Base-by-base conservation (phyloP, 2,329 filamentous ascomycete genomes). In the Fusarium aywerte region DNA sequence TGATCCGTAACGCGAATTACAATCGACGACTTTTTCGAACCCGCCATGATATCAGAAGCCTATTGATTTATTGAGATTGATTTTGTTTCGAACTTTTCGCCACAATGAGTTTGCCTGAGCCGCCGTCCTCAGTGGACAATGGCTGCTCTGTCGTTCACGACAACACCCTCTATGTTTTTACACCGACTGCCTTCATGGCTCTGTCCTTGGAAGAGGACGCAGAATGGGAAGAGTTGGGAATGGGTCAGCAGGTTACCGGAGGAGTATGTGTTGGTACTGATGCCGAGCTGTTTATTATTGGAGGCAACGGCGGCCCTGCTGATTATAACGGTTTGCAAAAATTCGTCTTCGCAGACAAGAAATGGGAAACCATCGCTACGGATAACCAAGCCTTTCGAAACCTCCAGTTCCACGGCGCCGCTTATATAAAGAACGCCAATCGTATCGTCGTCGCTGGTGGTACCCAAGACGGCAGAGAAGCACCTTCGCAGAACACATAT, bases 81-180 rank as follows among this genome's bases (percentile, higher is more conserved):
- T 23, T 48, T 56, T 47, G 47, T 39, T 50, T 47, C 38, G 65
- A 62, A 54, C 57, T 44, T 45, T 40, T 48, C 29, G 62, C 57
- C 73, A 78, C 68, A 51, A 96, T 96, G 93, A 82, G 88, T 74
- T 83, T 90, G 57, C 92, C 93, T 47, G 80, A 88, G 74, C 93
- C 93, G 51, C 81, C 86, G 52, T 84, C 88, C 75, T 82, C 89
- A 65, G 81, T 97, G 76, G 86, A 89, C 77, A 88, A 90, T 78
- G 89, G 92, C 74, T 98, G 95, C 80, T 93, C 93, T 58, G 87
- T 91, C 74, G 85, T 97, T 64, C 84, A 92, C 81, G 84, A 93
- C 75, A 89, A 93, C 77, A 93, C 89, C 13, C 87, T 98, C 52
- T 98, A 96, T 81, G 89, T 91, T 43, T 97, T 92, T 77, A 92